A percentile compares a stretch with the other conserved stretches of the same genome.
Evolutionary conservation across 2,329 filamentous ascomycete genomes (phyloP).

Genomic region (Neopestalotiopsis sp.): DNA sequence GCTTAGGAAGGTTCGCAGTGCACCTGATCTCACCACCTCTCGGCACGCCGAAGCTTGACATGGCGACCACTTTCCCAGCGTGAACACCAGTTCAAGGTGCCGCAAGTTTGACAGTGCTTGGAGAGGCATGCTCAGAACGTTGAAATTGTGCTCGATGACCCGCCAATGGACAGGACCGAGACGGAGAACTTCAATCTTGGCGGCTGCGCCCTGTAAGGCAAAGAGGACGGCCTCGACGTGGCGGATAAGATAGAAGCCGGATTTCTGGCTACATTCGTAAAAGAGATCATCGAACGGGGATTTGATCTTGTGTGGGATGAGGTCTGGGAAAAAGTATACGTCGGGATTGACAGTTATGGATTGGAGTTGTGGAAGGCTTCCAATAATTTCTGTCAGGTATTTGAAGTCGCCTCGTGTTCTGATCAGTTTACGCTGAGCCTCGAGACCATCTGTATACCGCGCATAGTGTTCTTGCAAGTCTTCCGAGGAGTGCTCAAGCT

Average conservation of each 20-base stretch:
- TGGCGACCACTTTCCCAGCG: constrained; percentile 26
- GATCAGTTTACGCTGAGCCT: neutral
- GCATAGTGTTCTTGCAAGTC: neutral
- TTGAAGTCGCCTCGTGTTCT: neutral
- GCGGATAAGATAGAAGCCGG: neutral
- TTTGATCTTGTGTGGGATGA: neutral
- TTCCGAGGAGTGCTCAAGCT: neutral
- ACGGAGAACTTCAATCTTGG: neutral
- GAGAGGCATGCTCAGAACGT: neutral
- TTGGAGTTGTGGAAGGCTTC: neutral
- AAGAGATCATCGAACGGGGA: constrained; percentile 8
- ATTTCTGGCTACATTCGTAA: neutral
- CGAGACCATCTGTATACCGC: neutral
- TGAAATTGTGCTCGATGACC: neutral
- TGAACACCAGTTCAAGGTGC: constrained; percentile 16
- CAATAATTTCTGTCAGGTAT: neutral
- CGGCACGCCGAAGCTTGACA: constrained; percentile 23
- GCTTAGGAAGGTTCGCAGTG: constrained; percentile 26
- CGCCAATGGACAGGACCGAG: neutral
- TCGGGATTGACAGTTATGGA: neutral
- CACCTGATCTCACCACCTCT: neutral
- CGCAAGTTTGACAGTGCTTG: constrained; percentile 19
- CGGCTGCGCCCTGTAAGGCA: neutral
- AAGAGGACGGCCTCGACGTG: neutral
- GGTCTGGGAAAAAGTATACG: neutral